Evolutionary conservation across 345 rosid species (phyloP).

Genomic region (Camelina neglecta): DNA sequence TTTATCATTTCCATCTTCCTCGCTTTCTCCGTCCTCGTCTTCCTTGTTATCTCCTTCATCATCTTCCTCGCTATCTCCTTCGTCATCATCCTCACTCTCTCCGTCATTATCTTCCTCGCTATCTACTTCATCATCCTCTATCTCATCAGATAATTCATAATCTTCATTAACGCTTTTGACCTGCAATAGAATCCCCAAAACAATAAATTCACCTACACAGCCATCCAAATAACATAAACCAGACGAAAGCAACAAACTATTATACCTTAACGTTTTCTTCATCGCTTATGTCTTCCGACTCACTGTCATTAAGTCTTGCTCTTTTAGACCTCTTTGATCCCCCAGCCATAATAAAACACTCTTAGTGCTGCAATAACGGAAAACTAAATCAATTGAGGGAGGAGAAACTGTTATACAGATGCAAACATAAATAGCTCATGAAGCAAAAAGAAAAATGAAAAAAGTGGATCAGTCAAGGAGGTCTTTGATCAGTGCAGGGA

Average conservation of each 20-base stretch:
- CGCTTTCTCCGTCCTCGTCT: constrained; percentile 42
- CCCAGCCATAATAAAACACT: constrained; percentile 44
- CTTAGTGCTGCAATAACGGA: neutral
- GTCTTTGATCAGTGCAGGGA: constrained; percentile 65
- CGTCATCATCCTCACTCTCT: constrained; percentile 38
- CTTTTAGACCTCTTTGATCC: constrained; percentile 48
- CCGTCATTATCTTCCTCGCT: constrained; percentile 30
- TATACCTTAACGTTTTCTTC: constrained; percentile 35
- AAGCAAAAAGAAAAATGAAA: neutral
- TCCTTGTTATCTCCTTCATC: constrained; percentile 36
- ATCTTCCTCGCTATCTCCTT: constrained; percentile 29
- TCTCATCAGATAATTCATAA: constrained; percentile 11
- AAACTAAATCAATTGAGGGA: neutral
- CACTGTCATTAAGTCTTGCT: constrained; percentile 41
- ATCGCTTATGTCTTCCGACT: constrained; percentile 46
- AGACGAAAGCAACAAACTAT: neutral
- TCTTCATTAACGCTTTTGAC: constrained; percentile 31
- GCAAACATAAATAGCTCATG: neutral
- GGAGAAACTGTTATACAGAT: constrained; percentile 1
- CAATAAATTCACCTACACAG: constrained; percentile 20
- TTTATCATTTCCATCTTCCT: constrained; percentile 64
- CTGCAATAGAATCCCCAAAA: neutral
- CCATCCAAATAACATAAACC: constrained; percentile 3
- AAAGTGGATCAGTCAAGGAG: constrained; percentile 41
- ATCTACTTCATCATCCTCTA: constrained; percentile 37